A percentile compares a stretch with the other conserved stretches of the same genome.
phyloP scores from a whole-genome alignment of 2,329 filamentous ascomycete species.

The Talaromyces sp. region DNA sequence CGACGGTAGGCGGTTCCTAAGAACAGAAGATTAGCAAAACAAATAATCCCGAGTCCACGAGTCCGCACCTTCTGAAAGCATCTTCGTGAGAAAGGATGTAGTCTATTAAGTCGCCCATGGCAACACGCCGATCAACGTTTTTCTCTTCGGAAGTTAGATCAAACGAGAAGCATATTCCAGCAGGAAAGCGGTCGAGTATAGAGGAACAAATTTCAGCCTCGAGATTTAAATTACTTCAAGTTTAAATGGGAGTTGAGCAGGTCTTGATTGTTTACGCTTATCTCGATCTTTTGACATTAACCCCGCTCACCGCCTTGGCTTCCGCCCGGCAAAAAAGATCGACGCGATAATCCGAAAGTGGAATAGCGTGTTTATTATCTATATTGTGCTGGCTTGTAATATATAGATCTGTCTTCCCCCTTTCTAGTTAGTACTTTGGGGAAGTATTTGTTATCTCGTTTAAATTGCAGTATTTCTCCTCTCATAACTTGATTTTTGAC shows the following conservation, averaged over 20 bases:
- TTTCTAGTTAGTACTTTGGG: not conserved
- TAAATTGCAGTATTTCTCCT: not conserved
- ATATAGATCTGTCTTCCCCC: not conserved
- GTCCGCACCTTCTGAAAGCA: slow-evolving; percentile 52
- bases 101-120: slow-evolving; percentile 57
- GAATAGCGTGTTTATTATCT: not conserved
- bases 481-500: too few species aligned
- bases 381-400: not conserved
- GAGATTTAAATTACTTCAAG: not conserved
- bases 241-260: not conserved
- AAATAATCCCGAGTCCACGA: slow-evolving; percentile 19
- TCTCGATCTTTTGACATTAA: not conserved
- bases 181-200: not conserved
- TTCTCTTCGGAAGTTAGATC: not conserved
- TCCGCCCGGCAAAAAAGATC: not conserved
- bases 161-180: not conserved
- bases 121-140: not conserved
- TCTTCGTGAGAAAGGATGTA: slow-evolving; percentile 59
- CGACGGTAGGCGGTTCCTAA: slow-evolving; percentile 66
- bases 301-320: not conserved
- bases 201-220: not conserved
- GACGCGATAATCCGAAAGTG: not conserved
- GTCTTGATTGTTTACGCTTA: not conserved
- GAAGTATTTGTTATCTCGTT: not conserved
- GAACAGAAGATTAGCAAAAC: not conserved